Evolutionary conservation across 2,329 filamentous ascomycete species (phyloP), one percentile per base, ranked within the genome.

Genomic region (Hypomyces rosellus): DNA sequence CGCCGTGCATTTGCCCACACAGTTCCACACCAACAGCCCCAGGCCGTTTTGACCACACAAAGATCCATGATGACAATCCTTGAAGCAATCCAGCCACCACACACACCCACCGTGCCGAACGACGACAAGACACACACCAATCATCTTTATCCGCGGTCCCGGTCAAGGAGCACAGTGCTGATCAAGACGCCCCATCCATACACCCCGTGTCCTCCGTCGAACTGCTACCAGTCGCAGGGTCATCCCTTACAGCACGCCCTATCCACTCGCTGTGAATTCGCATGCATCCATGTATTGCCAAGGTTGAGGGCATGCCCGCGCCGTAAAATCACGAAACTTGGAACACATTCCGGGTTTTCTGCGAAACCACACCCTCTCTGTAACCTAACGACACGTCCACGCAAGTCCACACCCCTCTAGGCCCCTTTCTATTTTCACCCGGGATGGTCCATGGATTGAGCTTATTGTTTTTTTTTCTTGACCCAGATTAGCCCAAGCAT

Each of bases 21-120:
- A 44, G 41, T 22, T 33, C 22, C 53, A 58, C 54, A 46, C 51
- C 55, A 49, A 55, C 51, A 34, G 41, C 14, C 41, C 45, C 50
- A 41, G 40, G 44, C 48, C 53, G 50, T 48, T 55, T 59, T 54
- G 55, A 54, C 56, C 56, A 60, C 43, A 52, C 38, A 50, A 46
- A 49, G 51, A 55, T 55, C 46, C 49, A 34, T 52, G 50, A 53
- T 53, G 53, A 57, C 61, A 62, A 63, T 61, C 62, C 60, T 61
- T 61, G 57, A 55, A 65, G 60, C 60, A 34, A 40, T 44, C 34
- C 48, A 50, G 36, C 48, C 52, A 51, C 46, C 51, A 49, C 48
- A 36, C 45, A 25, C 47, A 8, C 25, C 25, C 25, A 30, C 25
- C 25, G 25, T 30, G 25, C 25, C 25, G 8, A 30, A 30, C 25